Evolutionary conservation across 2,329 filamentous ascomycete species (phyloP).

Genomic region (Sarocladiaceae sp.): DNA sequence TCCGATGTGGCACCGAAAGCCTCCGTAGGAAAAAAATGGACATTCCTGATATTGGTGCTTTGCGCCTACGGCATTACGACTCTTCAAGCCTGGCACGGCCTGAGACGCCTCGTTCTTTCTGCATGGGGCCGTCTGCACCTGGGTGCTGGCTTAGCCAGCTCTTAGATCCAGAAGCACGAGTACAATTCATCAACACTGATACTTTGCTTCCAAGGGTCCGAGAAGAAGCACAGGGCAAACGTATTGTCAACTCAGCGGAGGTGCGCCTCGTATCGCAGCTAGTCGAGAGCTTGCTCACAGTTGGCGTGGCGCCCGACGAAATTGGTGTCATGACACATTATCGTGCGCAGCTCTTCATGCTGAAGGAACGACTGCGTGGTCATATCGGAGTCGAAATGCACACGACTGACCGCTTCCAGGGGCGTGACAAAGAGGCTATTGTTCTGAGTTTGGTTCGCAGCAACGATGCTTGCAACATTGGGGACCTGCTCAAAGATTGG

Average conservation of each 20-base stretch:
- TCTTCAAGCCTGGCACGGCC: constrained; percentile 37
- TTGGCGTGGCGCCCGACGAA: constrained; percentile 68
- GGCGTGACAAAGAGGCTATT: constrained; percentile 90
- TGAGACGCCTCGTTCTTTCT: constrained; percentile 46
- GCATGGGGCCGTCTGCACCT: constrained; percentile 42
- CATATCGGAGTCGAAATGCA: constrained; percentile 78
- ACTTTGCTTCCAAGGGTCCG: constrained; percentile 57
- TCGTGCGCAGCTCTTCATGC: constrained; percentile 79
- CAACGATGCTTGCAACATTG: constrained; percentile 79
- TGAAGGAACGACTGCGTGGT: constrained; percentile 67
- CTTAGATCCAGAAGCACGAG: constrained; percentile 65
- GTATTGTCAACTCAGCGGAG: constrained; percentile 86
- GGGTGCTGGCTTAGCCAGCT: constrained; percentile 75
- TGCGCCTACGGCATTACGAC: constrained; percentile 58
- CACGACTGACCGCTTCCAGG: constrained; percentile 95
- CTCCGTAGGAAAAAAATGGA: constrained; percentile 67
- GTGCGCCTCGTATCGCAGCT: constrained; percentile 73
- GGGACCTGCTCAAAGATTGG: constrained; percentile 88
- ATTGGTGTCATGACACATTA: constrained; percentile 98
- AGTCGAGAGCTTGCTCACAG: constrained; percentile 70
- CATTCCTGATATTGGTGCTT: constrained; percentile 60
- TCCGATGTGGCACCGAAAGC: constrained; percentile 81
- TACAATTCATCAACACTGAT: constrained; percentile 89
- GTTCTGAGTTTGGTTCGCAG: constrained; percentile 83
- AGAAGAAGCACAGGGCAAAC: constrained; percentile 75